Conservation (phyloP, 2,329 filamentous ascomycete genomes). For the Xylariaceae sp. region DNA sequence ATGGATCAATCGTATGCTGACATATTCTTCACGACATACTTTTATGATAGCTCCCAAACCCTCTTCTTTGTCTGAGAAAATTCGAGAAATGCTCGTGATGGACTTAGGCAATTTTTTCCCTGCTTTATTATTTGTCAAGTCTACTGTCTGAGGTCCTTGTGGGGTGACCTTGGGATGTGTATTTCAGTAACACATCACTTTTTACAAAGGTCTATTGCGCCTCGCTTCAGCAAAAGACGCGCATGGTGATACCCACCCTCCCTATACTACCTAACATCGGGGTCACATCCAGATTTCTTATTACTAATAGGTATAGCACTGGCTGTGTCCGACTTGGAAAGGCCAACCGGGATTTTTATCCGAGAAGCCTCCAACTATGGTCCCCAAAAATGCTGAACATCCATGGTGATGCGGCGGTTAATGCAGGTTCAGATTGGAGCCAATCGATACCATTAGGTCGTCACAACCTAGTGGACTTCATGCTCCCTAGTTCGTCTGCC, state of each 20-base stretch:
- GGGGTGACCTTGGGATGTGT: too few species aligned
- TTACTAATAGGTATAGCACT: constrained; percentile 16
- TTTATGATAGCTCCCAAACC: too few species aligned
- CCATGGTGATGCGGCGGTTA: constrained; percentile 5
- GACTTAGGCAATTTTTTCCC: not conserved
- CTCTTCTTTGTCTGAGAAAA: constrained; percentile 9
- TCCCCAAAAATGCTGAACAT: not conserved
- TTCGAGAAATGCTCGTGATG: constrained; percentile 7
- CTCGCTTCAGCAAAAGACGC: constrained; percentile 7
- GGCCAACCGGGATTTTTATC: constrained; percentile 9
- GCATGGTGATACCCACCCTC: too few species aligned
- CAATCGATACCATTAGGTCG: constrained; percentile 11
- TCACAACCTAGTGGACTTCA: constrained; percentile 8
- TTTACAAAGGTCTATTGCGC: constrained; percentile 1
- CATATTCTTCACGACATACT: too few species aligned
- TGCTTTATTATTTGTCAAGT: constrained; percentile 17
- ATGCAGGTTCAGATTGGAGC: constrained; percentile 8
- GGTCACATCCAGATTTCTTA: constrained; percentile 8
- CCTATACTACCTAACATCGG: constrained; percentile 1
- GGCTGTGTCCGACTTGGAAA: constrained; percentile 13
- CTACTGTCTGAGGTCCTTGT: too few species aligned
- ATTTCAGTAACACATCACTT: constrained; percentile 15
- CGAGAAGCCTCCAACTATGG: constrained; percentile 3
- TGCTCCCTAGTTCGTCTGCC: constrained; percentile 4
- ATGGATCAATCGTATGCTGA: too few species aligned